A percentile compares a stretch with the other conserved stretches of the same genome.
Evolutionary conservation across 2,329 filamentous ascomycete genomes (phyloP).

Genomic region (Pezicula radicicola): DNA sequence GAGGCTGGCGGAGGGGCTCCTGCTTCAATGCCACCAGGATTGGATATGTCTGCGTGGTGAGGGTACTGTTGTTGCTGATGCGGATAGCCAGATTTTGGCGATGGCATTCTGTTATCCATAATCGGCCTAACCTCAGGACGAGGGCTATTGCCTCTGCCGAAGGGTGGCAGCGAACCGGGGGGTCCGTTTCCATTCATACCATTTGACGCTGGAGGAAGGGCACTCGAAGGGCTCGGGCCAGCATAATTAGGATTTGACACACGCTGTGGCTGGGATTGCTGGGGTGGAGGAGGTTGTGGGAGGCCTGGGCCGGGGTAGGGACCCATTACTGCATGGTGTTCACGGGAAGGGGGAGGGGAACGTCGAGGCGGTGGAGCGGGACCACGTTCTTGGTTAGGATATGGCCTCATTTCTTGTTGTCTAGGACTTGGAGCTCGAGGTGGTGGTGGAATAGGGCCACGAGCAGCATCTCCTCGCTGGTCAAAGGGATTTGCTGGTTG

Average conservation of each 20-base stretch:
- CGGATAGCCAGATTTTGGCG: slow-evolving; percentile 82
- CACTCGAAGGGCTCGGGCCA: slow-evolving; percentile 41
- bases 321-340: slow-evolving; percentile 27
- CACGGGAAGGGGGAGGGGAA: slow-evolving; percentile 50
- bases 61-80: slow-evolving; percentile 79
- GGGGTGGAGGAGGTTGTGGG: slow-evolving; percentile 50
- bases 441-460: slow-evolving; percentile 64
- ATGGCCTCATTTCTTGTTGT: slow-evolving; percentile 63
- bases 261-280: slow-evolving; percentile 45
- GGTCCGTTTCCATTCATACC: slow-evolving; percentile 25
- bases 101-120: slow-evolving; percentile 82
- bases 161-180: slow-evolving; percentile 56
- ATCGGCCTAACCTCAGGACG: slow-evolving; percentile 80
- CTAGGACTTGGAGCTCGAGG: slow-evolving; percentile 67
- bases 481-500: slow-evolving; percentile 83
- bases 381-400: slow-evolving; percentile 62
- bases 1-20: slow-evolving; percentile 66
- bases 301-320: slow-evolving; percentile 26
- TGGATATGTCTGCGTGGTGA: slow-evolving; percentile 61
- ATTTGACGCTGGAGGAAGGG: slow-evolving; percentile 39
- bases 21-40: slow-evolving; percentile 39
- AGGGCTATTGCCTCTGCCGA: slow-evolving; percentile 72
- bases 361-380: slow-evolving; percentile 53
- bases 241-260: slow-evolving; percentile 59
- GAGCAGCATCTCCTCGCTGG: slow-evolving; percentile 63